Percentiles rank a stretch among this genome's conserved stretches.
Conservation (phyloP, 2,329 filamentous ascomycete species). For the Ambrosiella xylebori region DNA sequence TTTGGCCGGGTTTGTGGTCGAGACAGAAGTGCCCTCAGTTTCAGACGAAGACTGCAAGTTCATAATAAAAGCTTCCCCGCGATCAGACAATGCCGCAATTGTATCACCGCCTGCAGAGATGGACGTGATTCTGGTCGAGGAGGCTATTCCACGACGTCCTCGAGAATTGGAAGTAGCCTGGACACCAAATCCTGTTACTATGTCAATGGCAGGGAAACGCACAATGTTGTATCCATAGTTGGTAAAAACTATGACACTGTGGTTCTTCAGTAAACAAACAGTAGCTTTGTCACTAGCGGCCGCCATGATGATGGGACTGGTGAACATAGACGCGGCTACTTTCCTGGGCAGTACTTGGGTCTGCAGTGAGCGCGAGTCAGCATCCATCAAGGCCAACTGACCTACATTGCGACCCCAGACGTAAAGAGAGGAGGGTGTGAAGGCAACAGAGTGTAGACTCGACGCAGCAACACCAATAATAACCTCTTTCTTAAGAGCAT, state of each 20-base stretch:
- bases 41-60: slow-evolving; percentile 53
- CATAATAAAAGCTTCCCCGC: slow-evolving; percentile 78
- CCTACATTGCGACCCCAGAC: slow-evolving; percentile 94
- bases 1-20: slow-evolving; percentile 83
- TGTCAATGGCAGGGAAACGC: slow-evolving; percentile 57
- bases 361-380: slow-evolving; percentile 79
- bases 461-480: slow-evolving; percentile 77
- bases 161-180: neutral
- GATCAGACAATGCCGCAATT: slow-evolving; percentile 69
- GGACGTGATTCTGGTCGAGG: slow-evolving; percentile 44
- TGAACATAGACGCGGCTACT: slow-evolving; percentile 71
- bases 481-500: slow-evolving; percentile 69
- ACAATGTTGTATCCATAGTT: slow-evolving; percentile 93
- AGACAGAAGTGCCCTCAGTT: slow-evolving; percentile 45
- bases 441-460: slow-evolving; percentile 75
- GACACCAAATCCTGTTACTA: slow-evolving; percentile 40
- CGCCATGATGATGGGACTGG: slow-evolving; percentile 55
- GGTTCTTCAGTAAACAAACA: slow-evolving; percentile 65
- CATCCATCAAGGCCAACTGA: slow-evolving; percentile 84
- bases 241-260: slow-evolving; percentile 83
- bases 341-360: slow-evolving; percentile 68
- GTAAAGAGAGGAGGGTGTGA: slow-evolving; percentile 65
- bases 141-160: slow-evolving; percentile 41
- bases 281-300: slow-evolving; percentile 85
- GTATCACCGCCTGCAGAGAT: slow-evolving; percentile 79